Conservation (phyloP, 352 stramenopile species). For the Pythium biforme region DNA sequence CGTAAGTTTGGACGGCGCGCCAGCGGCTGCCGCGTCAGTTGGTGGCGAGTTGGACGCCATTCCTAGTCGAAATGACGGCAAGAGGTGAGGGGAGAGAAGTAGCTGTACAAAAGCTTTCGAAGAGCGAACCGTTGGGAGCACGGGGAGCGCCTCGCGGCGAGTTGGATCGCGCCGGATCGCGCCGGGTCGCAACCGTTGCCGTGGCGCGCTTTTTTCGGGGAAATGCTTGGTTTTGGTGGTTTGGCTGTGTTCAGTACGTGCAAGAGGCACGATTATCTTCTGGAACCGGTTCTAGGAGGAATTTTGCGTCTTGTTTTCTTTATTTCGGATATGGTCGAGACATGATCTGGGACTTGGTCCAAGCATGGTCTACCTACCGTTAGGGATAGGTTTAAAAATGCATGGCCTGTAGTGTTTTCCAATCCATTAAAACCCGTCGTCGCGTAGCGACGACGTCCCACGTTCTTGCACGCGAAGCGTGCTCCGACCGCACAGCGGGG, state of each 20-base stretch:
- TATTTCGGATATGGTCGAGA: background rate
- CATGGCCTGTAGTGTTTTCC: background rate
- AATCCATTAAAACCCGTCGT: no score
- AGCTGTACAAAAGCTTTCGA: no score
- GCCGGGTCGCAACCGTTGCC: background rate
- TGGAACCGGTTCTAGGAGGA: background rate
- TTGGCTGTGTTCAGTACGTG: background rate
- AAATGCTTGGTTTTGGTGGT: background rate
- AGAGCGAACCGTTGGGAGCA: no score
- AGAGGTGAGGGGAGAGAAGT: no score
- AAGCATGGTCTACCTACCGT: background rate
- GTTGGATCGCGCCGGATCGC: background rate
- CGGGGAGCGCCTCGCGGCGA: no score
- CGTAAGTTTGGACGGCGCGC: background rate
- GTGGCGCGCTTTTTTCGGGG: background rate
- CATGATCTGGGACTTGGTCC: background rate
- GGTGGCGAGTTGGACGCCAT: background rate
- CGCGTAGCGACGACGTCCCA: no score
- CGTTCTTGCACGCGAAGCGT: no score
- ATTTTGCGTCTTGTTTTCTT: background rate
- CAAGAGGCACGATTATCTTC: background rate
- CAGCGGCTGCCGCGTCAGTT: background rate
- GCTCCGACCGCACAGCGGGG: no score
- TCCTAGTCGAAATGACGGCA: no score
- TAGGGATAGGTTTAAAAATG: background rate